phyloP scores from a whole-genome alignment of 1,284 basidiomycete genomes.

The Tetrapyrgos nigripes region DNA sequence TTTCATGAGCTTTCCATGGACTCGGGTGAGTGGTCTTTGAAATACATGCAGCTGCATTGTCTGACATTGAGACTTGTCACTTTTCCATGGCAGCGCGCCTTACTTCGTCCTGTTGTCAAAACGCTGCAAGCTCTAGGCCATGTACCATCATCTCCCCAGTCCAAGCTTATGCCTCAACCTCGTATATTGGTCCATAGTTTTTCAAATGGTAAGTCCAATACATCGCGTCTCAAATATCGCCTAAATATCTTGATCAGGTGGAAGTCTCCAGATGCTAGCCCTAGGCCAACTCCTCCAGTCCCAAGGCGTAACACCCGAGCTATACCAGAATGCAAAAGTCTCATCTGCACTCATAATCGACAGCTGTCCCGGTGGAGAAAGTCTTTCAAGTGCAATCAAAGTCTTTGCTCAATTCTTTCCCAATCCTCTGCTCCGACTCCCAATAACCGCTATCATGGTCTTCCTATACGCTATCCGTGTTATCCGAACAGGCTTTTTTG shows the following conservation, averaged over 20 bases:
- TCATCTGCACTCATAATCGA: conserved; percentile 53
- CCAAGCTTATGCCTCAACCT: conserved; percentile 23
- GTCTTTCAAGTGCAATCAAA: conserved; percentile 32
- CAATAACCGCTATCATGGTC: conserved; percentile 29
- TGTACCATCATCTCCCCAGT: conserved; percentile 1
- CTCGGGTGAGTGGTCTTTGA: conserved; percentile 38
- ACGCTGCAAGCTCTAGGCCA: conserved; percentile 46
- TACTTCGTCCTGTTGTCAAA: conserved; percentile 46
- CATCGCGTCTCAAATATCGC: background rate
- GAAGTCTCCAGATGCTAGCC: conserved; percentile 45
- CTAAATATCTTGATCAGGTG: conserved; percentile 44
- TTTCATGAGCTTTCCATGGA: conserved; percentile 41
- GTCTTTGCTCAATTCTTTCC: conserved; percentile 49
- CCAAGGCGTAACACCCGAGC: conserved; percentile 23
- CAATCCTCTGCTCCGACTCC: conserved; percentile 37
- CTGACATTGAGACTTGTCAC: background rate
- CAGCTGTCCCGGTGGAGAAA: conserved; percentile 51
- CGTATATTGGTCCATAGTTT: conserved; percentile 57
- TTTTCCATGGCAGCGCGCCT: conserved; percentile 28
- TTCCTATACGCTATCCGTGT: conserved; percentile 25
- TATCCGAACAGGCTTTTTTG: conserved; percentile 20
- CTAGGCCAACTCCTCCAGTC: conserved; percentile 43
- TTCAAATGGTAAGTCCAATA: conserved; percentile 54
- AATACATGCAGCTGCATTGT: background rate
- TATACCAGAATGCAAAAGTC: conserved; percentile 7